Conservation (phyloP, 2,329 filamentous ascomycete species). For the Cladobotryum mycophilum region DNA sequence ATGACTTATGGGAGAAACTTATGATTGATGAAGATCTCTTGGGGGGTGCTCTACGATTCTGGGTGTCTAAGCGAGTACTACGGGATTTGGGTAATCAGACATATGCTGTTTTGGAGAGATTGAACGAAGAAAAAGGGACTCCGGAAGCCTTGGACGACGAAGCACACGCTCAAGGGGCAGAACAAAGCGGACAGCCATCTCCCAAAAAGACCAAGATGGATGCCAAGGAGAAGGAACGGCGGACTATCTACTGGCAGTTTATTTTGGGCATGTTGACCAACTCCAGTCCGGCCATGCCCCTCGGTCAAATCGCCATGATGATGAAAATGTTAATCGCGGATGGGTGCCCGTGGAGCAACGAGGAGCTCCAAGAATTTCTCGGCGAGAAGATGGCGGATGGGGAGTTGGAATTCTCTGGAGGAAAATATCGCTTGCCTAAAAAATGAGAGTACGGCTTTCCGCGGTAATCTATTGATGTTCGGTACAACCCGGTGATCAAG, state of each 20-base stretch:
- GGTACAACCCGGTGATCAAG: neutral
- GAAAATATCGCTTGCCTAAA: conserved; percentile 62
- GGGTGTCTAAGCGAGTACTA: conserved; percentile 63
- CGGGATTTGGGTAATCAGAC: conserved; percentile 47
- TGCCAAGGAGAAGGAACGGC: conserved; percentile 55
- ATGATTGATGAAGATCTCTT: conserved; percentile 71
- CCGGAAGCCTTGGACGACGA: conserved; percentile 27
- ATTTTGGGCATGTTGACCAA: conserved; percentile 95
- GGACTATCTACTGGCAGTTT: conserved; percentile 78
- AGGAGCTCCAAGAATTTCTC: conserved; percentile 79
- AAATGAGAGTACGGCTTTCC: conserved; percentile 37
- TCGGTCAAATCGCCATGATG: conserved; percentile 84
- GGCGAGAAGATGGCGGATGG: conserved; percentile 68
- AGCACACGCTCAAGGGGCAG: conserved; percentile 16
- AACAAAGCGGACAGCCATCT: conserved; percentile 28
- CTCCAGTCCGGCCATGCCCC: conserved; percentile 70
- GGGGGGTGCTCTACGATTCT: conserved; percentile 60
- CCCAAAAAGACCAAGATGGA: conserved; percentile 52
- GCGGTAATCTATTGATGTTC: neutral
- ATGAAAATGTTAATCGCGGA: conserved; percentile 85
- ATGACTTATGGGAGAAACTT: conserved; percentile 51
- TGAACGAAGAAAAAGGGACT: conserved; percentile 34
- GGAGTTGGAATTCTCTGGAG: conserved; percentile 62
- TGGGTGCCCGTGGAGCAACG: conserved; percentile 82
- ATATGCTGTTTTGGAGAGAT: conserved; percentile 63